Evolutionary conservation across 768 basidiomycete genomes (phyloP), one percentile per base, ranked within the genome.

Genomic region (Suillus spraguei): DNA sequence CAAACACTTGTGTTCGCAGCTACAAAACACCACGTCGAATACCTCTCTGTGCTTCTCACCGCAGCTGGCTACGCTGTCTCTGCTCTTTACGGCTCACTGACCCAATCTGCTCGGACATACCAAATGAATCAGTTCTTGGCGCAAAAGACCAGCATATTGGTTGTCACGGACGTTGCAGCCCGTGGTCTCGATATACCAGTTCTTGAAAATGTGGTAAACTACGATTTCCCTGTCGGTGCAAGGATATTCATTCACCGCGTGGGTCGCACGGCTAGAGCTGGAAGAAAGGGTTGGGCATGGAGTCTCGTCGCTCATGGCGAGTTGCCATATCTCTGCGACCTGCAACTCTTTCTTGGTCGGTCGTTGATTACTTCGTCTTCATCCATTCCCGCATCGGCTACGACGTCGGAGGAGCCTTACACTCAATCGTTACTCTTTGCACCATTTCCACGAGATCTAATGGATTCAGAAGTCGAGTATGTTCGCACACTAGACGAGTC

Each of bases 21-120:
- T 7, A 99, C 97, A 22, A 99, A 99, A 75, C 97, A 99, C 71
- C 97, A 99, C 69, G 95, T 99, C 70, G 97, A 99, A 76, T 99
- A 97, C 74, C 83, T 99, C 52, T 83, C 87, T 2, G 85, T 84
- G 49, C 81, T 99, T 5, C 83, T 99, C 60, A 82, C 82, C 4
- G 83, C 90, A 14, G 89, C 90, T 10, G 94, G 94, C 13, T 99
- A 97, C 72, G 80, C 92, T 2, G 89, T 94, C 20, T 97, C 97
- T 14, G 90, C 95, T 66, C 96, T 99, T 58, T 99, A 99, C 70
- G 97, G 97, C 32, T 89, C 97, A 8, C 85, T 99, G 42, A 96
- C 97, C 70, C 97, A 99, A 75, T 79, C 85, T 4, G 95, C 96
- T 2, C 91, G 97, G 62, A 87, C 88, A 35, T 86, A 84, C 65